phyloP scores from a whole-genome alignment of 2,329 filamentous ascomycete species.

The Fusarium sp. region DNA sequence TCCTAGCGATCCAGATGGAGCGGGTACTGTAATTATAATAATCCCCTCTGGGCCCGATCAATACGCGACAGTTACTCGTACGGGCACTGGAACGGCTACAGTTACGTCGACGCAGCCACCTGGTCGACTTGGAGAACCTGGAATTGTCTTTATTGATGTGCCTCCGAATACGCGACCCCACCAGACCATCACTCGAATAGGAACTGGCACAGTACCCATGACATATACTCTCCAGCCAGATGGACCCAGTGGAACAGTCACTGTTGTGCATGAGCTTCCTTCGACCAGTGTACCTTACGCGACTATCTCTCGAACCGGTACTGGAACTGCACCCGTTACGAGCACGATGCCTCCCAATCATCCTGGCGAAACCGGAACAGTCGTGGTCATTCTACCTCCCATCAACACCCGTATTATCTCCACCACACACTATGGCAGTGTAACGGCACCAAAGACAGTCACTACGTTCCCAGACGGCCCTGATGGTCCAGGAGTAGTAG shows the following conservation, averaged over 20 bases:
- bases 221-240: neutral
- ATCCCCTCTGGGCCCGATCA: neutral
- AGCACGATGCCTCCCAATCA: neutral
- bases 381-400: neutral
- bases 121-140: neutral
- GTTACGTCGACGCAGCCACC: neutral
- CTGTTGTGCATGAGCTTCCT: constrained; percentile 1
- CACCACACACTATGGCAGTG: constrained; percentile 2
- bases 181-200: neutral
- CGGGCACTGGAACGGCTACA: neutral
- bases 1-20: neutral
- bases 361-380: neutral
- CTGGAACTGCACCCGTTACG: neutral
- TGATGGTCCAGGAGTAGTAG: neutral
- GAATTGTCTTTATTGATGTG: neutral
- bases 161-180: neutral
- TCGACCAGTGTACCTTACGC: neutral
- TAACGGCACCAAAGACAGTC: neutral
- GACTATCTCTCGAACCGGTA: neutral
- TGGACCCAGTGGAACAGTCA: neutral
- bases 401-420: constrained; percentile 1
- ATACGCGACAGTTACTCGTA: constrained; percentile 5
- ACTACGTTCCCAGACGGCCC: neutral
- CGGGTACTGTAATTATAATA: neutral
- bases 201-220: neutral